These are phyloP conservation scores for Boletellus ananas DNA, from an alignment of 768 basidiomycete genomes.

Conservation along the genomic window DNA sequence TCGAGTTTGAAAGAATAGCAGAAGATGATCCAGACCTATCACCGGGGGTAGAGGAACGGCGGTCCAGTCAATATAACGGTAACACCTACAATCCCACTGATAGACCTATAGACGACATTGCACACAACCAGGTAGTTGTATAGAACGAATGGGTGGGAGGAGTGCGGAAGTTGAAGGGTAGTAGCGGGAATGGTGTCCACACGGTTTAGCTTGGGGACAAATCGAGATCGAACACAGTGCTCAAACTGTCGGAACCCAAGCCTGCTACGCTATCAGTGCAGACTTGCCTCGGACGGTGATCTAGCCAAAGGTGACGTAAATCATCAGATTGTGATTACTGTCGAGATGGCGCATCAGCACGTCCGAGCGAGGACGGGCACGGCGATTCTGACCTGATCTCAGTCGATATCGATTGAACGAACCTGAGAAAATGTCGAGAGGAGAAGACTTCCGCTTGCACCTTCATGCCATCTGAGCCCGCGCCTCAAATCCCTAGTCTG, in stretches of 20 bases:
- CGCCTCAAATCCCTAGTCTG: too few species aligned
- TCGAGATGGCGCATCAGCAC: too few species aligned
- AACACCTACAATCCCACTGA: background rate
- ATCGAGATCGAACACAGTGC: too few species aligned
- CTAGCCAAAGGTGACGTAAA: too few species aligned
- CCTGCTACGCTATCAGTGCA: too few species aligned
- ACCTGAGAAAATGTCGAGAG: too few species aligned
- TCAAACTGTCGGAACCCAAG: too few species aligned
- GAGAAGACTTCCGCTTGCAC: background rate
- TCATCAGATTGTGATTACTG: too few species aligned
- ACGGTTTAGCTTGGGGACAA: background rate
- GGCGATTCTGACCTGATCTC: background rate
- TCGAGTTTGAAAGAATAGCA: constrained; percentile 45
- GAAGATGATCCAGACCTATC: constrained; percentile 12
- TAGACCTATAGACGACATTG: background rate
- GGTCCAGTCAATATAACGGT: constrained; percentile 4
- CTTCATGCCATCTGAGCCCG: too few species aligned
- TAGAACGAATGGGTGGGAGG: background rate
- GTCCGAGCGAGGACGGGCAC: background rate
- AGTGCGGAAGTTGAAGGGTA: background rate
- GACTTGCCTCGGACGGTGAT: too few species aligned
- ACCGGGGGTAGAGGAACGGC: constrained; percentile 9
- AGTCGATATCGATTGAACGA: background rate
- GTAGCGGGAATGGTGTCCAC: background rate
- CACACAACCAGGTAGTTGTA: background rate